Base-by-base conservation (phyloP, 345 rosid genomes). In the Eucalyptus curtisii region DNA sequence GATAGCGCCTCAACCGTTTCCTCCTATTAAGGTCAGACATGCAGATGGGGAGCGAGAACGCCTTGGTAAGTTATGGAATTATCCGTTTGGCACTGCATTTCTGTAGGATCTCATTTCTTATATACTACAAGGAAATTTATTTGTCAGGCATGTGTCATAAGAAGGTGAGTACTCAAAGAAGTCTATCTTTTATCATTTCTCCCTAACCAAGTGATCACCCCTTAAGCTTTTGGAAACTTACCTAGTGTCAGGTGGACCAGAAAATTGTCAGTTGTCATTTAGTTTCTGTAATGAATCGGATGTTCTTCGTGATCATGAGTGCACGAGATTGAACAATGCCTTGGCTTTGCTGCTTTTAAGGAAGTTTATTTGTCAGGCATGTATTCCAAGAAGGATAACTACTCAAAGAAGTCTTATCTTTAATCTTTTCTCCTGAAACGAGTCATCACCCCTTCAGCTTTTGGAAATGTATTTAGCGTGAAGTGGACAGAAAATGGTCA, bases 1-100 rank as follows among this genome's bases (percentile, higher is more conserved):
- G 14, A 76, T 76, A 76, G 82, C 3, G 2, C 82, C 27, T 76
- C 82, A 76, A 76, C 42, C 20, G 15, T 68, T 44, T 79, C 68
- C 81, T 91, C 93, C 96, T 81, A 86, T 97, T 86, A 93, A 92
- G 92, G 97, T 97, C 86, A 94, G 96, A 92, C 94, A 86, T 93
- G 97, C 99, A 68, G 98, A 91, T 89, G 95, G 93, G 42, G 96
- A 96, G 88, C 94, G 95, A 68, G 99, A 96, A 84, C 93, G 96
- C 88, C 50, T 87, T 86, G 95, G 95, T 93, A 89, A 92, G 92
- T 89, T 81, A n/a, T 87, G 85, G 86, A 45, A 19, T 71, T 82
- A 76, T 37, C 45, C 9, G 24, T 40, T 76, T 40, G 47, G 82
- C 80, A 76, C 47, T 76, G 47, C 47, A 40, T 20, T 40, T 76